phyloP scores from a whole-genome alignment of 257 asterid species.

The Cynanchum wilfordii region DNA sequence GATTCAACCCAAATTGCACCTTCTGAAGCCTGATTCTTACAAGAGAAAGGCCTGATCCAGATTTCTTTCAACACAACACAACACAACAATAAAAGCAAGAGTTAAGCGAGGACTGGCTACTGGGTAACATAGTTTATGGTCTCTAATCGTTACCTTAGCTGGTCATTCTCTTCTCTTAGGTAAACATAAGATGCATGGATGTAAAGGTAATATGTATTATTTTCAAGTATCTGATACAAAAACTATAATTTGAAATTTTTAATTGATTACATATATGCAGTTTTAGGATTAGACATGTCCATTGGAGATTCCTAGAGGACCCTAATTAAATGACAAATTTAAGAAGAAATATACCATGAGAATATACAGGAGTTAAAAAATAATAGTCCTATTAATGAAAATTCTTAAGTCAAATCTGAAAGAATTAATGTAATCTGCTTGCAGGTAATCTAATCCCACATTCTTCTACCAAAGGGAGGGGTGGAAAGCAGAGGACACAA shows the following conservation, averaged over 20 bases:
- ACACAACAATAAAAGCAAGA: background rate
- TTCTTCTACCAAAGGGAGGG: background rate
- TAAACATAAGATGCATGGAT: background rate
- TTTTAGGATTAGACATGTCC: background rate
- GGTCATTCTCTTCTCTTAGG: background rate
- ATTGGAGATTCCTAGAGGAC: background rate
- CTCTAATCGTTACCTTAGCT: background rate
- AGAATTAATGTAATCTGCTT: background rate
- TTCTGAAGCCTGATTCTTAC: background rate
- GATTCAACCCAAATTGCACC: background rate
- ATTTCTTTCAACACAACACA: background rate
- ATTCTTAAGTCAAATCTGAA: slow-evolving; percentile 3
- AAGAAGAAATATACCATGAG: background rate
- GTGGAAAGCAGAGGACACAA: background rate
- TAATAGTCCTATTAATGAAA: background rate
- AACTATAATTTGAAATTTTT: background rate
- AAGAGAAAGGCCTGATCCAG: background rate
- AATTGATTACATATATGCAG: background rate
- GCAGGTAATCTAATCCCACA: background rate
- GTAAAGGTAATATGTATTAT: background rate
- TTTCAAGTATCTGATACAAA: background rate
- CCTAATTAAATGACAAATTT: background rate
- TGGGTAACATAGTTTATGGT: background rate
- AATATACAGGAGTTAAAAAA: background rate
- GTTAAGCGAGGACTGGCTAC: background rate